These are phyloP conservation scores for Suillus bovinus DNA, from an alignment of 768 basidiomycete species.

Conservation along the genomic window DNA sequence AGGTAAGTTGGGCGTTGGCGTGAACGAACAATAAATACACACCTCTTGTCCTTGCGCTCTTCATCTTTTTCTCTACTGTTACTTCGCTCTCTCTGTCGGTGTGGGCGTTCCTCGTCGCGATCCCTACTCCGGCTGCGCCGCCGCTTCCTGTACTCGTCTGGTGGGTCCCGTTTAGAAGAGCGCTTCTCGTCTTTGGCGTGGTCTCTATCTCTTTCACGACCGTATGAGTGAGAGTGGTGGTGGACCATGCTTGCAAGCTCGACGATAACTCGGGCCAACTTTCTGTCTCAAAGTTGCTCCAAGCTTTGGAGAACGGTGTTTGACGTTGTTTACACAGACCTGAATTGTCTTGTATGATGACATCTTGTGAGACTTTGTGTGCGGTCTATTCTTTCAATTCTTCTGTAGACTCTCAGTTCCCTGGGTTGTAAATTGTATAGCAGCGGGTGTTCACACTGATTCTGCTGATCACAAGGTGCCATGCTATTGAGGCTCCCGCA, in stretches of 20 bases:
- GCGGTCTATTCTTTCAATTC: neutral
- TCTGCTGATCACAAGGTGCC: neutral
- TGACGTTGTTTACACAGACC: neutral
- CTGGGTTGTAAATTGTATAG: neutral
- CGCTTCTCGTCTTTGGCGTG: constrained; percentile 29
- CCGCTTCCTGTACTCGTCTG: constrained; percentile 31
- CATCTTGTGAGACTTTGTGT: neutral
- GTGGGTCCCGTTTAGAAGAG: constrained; percentile 32
- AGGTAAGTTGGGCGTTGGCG: constrained; percentile 10
- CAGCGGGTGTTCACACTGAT: too few species aligned
- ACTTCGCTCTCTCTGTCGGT: constrained; percentile 24
- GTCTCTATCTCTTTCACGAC: constrained; percentile 14
- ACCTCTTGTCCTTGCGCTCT: constrained; percentile 51
- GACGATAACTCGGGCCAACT: neutral
- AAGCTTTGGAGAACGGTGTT: neutral
- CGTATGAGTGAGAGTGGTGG: constrained; percentile 47
- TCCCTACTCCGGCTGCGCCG: constrained; percentile 34
- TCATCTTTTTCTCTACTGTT: constrained; percentile 23
- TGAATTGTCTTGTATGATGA: neutral
- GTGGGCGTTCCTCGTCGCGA: constrained; percentile 32
- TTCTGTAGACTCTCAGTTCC: neutral
- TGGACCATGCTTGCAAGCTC: constrained; percentile 39
- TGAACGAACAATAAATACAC: constrained; percentile 19
- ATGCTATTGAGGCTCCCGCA: constrained; percentile 26
- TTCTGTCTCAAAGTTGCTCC: neutral